These are phyloP conservation scores for Mycena albidolilacea DNA, from an alignment of 768 basidiomycete genomes.

Conservation along the genomic window DNA sequence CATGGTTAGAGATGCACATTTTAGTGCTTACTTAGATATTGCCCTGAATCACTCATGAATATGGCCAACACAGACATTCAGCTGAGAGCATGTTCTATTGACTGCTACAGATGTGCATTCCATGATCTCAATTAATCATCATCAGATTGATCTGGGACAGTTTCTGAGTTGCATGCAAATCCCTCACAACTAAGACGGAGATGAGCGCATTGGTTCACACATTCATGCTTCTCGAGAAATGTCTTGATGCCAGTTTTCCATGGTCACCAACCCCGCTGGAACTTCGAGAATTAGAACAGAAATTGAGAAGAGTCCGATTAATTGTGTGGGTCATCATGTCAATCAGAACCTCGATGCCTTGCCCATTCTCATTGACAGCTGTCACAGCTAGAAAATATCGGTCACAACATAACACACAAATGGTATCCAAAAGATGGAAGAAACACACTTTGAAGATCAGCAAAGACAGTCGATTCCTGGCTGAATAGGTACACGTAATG, in stretches of 20 bases:
- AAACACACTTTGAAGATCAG: background rate
- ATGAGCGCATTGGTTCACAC: conserved; percentile 18
- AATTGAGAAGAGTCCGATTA: conserved; percentile 8
- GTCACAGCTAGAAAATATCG: conserved; percentile 9
- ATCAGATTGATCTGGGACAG: conserved; percentile 13
- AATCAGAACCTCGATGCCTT: conserved; percentile 17
- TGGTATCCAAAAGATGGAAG: background rate
- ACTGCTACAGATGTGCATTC: conserved; percentile 7
- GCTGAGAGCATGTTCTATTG: conserved; percentile 6
- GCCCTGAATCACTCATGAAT: conserved; percentile 6
- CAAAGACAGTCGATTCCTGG: conserved; percentile 20
- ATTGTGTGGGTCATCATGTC: conserved; percentile 11
- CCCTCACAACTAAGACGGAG: conserved; percentile 25
- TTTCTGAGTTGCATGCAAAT: conserved; percentile 8
- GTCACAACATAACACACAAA: background rate
- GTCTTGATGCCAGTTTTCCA: conserved; percentile 11
- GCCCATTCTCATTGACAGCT: conserved; percentile 18
- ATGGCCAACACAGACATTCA: conserved; percentile 2
- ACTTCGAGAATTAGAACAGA: background rate
- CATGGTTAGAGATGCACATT: background rate
- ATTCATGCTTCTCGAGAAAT: conserved; percentile 22
- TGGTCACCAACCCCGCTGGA: conserved; percentile 27
- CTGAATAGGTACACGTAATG: conserved; percentile 21
- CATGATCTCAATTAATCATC: conserved; percentile 11
- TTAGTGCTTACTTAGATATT: conserved; percentile 6